These are phyloP conservation scores for Ganoderma meredithae DNA, from an alignment of 1,284 basidiomycete genomes.

Conservation along the genomic window DNA sequence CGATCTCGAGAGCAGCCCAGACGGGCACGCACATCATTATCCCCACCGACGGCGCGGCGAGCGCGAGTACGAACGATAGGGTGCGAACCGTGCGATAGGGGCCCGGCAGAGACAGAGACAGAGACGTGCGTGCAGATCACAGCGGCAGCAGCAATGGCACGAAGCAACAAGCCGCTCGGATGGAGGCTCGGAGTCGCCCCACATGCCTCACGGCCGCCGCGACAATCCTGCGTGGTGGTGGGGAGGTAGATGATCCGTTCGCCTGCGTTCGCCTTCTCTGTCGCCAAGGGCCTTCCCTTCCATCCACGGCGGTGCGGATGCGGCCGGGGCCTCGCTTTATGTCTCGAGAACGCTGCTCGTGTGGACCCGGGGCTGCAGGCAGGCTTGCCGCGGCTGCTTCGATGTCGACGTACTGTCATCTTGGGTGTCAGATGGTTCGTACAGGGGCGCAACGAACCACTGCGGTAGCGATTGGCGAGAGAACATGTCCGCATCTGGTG, in stretches of 20 bases:
- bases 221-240: constrained; percentile 17
- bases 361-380: not conserved
- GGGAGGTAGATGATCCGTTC: constrained; percentile 12
- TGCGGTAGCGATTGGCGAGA: constrained; percentile 11
- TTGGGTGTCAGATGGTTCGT: constrained; percentile 7
- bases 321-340: constrained; percentile 2
- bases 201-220: constrained; percentile 12
- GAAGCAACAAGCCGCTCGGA: constrained; percentile 3
- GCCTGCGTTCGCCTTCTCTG: constrained; percentile 9
- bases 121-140: constrained; percentile 10
- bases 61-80: not conserved
- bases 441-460: constrained; percentile 9
- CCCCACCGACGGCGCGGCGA: constrained; percentile 4
- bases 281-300: not conserved
- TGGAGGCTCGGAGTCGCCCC: constrained; percentile 2
- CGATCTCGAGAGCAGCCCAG: constrained; percentile 10
- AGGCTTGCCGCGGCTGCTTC: constrained; percentile 2
- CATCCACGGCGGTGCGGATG: not conserved
- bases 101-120: not conserved
- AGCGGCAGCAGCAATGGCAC: not conserved
- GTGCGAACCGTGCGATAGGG: constrained; percentile 3
- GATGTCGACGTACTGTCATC: not conserved
- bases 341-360: not conserved
- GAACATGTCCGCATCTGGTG: constrained; percentile 1
- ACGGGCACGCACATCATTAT: constrained; percentile 4